These are phyloP conservation scores for Penicillium brevicompactum DNA, from an alignment of 2,329 filamentous ascomycete genomes.

Conservation along the genomic window DNA sequence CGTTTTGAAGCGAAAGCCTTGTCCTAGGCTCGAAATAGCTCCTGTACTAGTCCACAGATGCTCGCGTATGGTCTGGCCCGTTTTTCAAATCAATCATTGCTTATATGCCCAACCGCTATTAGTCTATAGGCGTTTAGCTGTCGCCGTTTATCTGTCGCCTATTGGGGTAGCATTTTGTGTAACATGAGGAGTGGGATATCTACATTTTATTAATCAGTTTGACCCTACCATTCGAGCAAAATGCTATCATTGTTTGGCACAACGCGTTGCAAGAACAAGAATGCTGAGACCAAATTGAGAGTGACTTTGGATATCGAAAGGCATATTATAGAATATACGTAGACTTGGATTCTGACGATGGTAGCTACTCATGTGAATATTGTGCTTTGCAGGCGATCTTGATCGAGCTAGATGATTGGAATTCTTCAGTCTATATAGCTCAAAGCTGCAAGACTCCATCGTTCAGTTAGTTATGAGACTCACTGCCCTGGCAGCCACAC, in stretches of 20 bases:
- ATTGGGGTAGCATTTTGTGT: not conserved
- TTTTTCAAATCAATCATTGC: not conserved
- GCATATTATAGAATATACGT: no score
- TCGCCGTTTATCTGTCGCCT: no score
- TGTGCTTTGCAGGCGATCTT: not conserved
- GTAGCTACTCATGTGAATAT: not conserved
- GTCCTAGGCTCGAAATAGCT: not conserved
- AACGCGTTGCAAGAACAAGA: no score
- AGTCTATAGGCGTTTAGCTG: not conserved
- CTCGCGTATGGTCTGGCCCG: not conserved
- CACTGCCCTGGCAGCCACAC: no score
- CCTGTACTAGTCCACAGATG: not conserved
- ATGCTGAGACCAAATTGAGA: no score
- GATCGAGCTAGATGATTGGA: not conserved
- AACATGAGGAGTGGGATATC: not conserved
- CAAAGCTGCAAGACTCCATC: no score
- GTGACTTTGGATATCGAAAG: no score
- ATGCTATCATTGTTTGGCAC: not conserved
- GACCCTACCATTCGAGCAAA: not conserved
- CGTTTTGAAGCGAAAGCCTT: not conserved
- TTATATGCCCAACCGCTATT: not conserved
- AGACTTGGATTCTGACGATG: no score
- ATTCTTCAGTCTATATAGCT: no score
- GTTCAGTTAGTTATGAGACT: no score
- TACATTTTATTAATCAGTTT: not conserved